These are phyloP conservation scores for Backusella luteola DNA, from an alignment of 192 early-diverging fungal species.

Conservation along the genomic window DNA sequence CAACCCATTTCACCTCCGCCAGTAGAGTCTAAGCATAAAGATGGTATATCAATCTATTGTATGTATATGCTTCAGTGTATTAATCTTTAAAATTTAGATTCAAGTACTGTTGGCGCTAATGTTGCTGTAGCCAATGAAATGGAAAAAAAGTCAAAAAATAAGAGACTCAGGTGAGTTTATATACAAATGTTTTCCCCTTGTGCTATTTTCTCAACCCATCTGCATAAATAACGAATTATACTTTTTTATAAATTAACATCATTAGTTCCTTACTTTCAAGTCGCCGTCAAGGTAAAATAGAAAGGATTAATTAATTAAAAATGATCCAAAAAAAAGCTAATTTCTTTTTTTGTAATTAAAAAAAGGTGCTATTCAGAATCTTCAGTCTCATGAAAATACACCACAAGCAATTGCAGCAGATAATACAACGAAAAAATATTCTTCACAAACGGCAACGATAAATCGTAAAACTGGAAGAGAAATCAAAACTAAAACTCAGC, in stretches of 20 bases:
- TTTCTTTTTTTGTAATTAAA: neutral
- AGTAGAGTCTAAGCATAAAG: neutral
- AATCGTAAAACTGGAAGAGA: conserved; percentile 6
- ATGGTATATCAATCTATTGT: neutral
- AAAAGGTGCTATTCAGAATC: conserved; percentile 3
- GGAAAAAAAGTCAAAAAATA: conserved; percentile 20
- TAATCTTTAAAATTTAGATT: neutral
- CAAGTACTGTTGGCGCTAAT: neutral
- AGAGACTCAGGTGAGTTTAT: conserved; percentile 16
- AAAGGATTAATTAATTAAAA: neutral
- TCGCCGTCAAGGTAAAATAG: conserved; percentile 18
- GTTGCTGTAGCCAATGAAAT: neutral
- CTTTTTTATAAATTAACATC: neutral
- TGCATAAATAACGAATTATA: conserved; percentile 16
- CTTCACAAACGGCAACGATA: conserved; percentile 2
- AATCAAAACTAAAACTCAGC: neutral
- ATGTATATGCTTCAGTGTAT: neutral
- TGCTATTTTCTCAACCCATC: conserved; percentile 10
- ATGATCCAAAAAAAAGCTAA: neutral
- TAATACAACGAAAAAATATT: conserved; percentile 6
- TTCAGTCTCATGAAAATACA: conserved; percentile 15
- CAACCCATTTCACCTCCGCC: neutral
- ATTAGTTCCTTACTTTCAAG: conserved; percentile 18
- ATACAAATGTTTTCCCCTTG: neutral
- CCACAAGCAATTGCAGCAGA: conserved; percentile 12